A percentile compares a stretch with the other conserved stretches of the same genome.
Evolutionary conservation across 768 basidiomycete genomes (phyloP).

Genomic region (Mycena olivaceomarginata): DNA sequence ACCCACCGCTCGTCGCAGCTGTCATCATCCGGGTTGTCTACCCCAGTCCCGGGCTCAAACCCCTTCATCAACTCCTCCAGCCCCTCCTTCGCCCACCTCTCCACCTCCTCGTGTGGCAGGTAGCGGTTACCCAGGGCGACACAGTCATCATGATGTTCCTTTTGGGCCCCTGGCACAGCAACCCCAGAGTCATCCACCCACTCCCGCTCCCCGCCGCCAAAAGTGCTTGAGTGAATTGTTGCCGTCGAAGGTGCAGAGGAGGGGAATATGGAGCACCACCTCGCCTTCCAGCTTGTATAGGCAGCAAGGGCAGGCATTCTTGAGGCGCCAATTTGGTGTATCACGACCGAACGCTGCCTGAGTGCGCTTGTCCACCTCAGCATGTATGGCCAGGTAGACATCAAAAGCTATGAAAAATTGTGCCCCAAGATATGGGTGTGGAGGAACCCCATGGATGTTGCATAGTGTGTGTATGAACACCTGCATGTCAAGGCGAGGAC

Average conservation of each 20-base stretch:
- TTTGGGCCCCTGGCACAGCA: too few relatives aligned
- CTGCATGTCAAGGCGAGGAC: not conserved
- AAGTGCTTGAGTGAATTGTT: not conserved
- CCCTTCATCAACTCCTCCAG: not conserved
- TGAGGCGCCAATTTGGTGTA: not conserved
- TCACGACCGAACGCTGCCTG: not conserved
- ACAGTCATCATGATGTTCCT: too few relatives aligned
- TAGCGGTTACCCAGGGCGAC: too few relatives aligned
- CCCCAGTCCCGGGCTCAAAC: too few relatives aligned
- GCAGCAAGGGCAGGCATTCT: not conserved
- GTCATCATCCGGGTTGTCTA: too few relatives aligned
- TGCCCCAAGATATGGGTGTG: not conserved
- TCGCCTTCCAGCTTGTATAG: not conserved
- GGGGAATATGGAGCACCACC: too few relatives aligned
- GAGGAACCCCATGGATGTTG: not conserved
- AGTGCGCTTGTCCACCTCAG: not conserved
- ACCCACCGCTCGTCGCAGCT: not conserved
- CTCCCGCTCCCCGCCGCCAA: not conserved
- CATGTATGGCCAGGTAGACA: not conserved
- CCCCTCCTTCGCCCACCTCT: too few relatives aligned
- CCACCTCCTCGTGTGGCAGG: too few relatives aligned
- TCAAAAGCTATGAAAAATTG: not conserved
- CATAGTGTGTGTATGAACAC: not conserved
- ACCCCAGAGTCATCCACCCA: not conserved
- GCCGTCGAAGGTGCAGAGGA: not conserved